These are phyloP conservation scores for Clitocybe nebularis DNA, from an alignment of 1,284 basidiomycete species.

Conservation along the genomic window DNA sequence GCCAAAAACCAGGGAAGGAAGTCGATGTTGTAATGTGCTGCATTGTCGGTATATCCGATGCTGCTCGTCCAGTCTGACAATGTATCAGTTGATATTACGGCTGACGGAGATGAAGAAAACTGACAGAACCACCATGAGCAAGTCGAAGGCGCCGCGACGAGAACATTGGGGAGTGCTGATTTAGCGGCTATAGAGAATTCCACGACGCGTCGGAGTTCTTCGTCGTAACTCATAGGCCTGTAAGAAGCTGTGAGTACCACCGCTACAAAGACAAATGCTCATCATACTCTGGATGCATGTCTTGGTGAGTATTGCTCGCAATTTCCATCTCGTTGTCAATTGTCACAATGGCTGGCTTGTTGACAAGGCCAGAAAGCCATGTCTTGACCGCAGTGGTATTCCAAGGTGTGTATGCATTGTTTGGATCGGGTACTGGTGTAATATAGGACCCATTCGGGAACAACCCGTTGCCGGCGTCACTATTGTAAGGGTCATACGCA, in stretches of 20 bases:
- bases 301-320: conserved; percentile 45
- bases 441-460: conserved; percentile 42
- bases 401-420: conserved; percentile 39
- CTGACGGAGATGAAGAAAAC: conserved; percentile 17
- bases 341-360: conserved; percentile 42
- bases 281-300: conserved; percentile 45
- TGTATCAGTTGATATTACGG: no score
- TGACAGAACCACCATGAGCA: conserved; percentile 52
- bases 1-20: conserved; percentile 51
- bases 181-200: conserved; percentile 38
- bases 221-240: conserved; percentile 41
- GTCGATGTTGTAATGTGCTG: conserved; percentile 45
- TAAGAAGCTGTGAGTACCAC: conserved; percentile 2
- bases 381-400: conserved; percentile 36
- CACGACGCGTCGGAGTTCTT: conserved; percentile 43
- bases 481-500: conserved; percentile 41
- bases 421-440: conserved; percentile 31
- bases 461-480: conserved; percentile 41
- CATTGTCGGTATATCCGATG: conserved; percentile 43
- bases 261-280: not conserved
- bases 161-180: conserved; percentile 36
- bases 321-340: conserved; percentile 55
- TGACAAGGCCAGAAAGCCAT: conserved; percentile 39
- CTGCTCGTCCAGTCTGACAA: conserved; percentile 42
- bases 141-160: conserved; percentile 44